phyloP scores from a whole-genome alignment of 2,329 filamentous ascomycete genomes.

The Epichloe scottii region DNA sequence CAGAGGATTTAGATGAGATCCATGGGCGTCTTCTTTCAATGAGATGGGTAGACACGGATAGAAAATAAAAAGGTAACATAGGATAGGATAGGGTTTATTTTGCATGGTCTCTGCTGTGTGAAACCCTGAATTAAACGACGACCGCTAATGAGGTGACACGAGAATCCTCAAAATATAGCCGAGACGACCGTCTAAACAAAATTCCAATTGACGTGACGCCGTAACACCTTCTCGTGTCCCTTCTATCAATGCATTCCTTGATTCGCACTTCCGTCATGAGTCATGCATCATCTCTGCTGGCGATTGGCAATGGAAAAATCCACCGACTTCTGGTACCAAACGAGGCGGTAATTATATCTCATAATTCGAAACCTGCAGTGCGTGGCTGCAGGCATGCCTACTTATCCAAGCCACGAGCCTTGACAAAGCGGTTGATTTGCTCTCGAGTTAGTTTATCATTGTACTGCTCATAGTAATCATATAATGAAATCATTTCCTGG shows the following conservation, averaged over 20 bases:
- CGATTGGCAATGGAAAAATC: not conserved
- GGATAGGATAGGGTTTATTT: no score
- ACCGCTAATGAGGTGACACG: no score
- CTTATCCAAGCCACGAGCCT: slow-evolving; percentile 43
- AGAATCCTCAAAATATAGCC: not conserved
- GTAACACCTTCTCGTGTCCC: not conserved
- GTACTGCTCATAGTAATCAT: slow-evolving; percentile 55
- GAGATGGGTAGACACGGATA: no score
- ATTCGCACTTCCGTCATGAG: not conserved
- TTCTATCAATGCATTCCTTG: not conserved
- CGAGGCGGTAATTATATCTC: no score
- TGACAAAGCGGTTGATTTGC: slow-evolving; percentile 46
- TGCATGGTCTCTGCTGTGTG: no score
- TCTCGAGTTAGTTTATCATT: slow-evolving; percentile 47
- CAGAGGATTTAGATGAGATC: not conserved
- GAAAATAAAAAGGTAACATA: no score
- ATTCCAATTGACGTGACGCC: not conserved
- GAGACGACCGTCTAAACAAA: not conserved
- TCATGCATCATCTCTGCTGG: not conserved
- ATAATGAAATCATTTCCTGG: slow-evolving; percentile 83
- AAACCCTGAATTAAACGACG: no score
- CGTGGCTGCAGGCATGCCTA: slow-evolving; percentile 10
- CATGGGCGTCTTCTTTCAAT: no score
- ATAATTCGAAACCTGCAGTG: not conserved
- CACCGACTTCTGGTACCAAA: no score